Evolutionary conservation across 1,284 basidiomycete genomes (phyloP).

Genomic region (Xanthoconium separans): DNA sequence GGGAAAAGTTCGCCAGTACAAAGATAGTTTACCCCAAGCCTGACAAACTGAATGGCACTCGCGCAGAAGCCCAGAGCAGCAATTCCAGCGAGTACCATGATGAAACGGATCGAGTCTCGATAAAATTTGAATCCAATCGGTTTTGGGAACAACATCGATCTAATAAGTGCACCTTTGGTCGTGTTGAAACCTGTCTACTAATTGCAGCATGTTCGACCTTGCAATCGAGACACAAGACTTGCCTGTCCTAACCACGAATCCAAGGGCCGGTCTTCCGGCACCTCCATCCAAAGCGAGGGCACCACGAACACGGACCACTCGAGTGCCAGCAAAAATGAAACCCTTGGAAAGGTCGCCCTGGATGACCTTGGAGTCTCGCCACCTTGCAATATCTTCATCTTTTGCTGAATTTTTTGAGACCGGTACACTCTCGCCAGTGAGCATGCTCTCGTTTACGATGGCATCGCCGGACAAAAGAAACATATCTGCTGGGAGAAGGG

Average conservation of each 20-base stretch:
- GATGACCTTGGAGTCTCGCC: slow-evolving; percentile 69
- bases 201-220: slow-evolving; percentile 1
- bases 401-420: slow-evolving; percentile 84
- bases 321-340: slow-evolving; percentile 92
- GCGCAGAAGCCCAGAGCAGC: slow-evolving; percentile 87
- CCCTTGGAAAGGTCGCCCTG: slow-evolving; percentile 76
- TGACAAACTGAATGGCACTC: slow-evolving; percentile 89
- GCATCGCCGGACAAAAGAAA: slow-evolving; percentile 93
- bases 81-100: slow-evolving; percentile 86
- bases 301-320: slow-evolving; percentile 88
- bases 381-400: slow-evolving; percentile 68
- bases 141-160: slow-evolving; percentile 99
- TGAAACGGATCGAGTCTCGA: slow-evolving; percentile 96
- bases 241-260: slow-evolving; percentile 91
- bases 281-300: slow-evolving; percentile 54
- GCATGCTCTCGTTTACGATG: slow-evolving; percentile 98
- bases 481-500: slow-evolving; percentile 87
- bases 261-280: slow-evolving; percentile 70
- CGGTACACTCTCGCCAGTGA: slow-evolving; percentile 94
- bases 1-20: not conserved
- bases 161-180: slow-evolving; percentile 93
- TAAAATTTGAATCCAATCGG: slow-evolving; percentile 98
- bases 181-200: slow-evolving; percentile 81
- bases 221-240: slow-evolving; percentile 12
- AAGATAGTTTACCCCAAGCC: slow-evolving; percentile 70